Percentiles rank a stretch among this genome's conserved stretches.
phyloP scores from a whole-genome alignment of 2,329 filamentous ascomycete species.

The Sporothrix curviconia region DNA sequence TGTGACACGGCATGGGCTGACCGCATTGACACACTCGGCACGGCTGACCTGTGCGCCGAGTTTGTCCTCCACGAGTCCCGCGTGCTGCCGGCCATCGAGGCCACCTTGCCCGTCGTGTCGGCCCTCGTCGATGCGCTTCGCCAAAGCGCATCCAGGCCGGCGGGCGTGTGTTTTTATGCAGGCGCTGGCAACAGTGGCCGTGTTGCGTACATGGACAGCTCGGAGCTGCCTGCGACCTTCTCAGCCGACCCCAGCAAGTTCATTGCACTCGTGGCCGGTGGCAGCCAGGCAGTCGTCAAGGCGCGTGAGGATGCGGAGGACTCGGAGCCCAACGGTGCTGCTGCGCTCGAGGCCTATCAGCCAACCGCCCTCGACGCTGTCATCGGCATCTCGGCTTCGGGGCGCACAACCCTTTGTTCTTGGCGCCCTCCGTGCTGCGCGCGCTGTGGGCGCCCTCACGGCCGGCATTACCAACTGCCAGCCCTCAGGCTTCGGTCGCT shows the following conservation, averaged over 20 bases:
- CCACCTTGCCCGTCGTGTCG: slow-evolving; percentile 28
- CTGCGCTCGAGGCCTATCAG: not conserved
- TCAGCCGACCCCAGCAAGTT: slow-evolving; percentile 33
- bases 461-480: slow-evolving; percentile 33
- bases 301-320: slow-evolving; percentile 30
- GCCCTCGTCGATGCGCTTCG: slow-evolving; percentile 29
- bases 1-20: slow-evolving; percentile 6
- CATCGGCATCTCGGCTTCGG: slow-evolving; percentile 37
- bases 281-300: slow-evolving; percentile 32
- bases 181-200: slow-evolving; percentile 39
- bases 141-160: slow-evolving; percentile 27
- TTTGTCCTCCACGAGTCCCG: slow-evolving; percentile 30
- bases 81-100: slow-evolving; percentile 26
- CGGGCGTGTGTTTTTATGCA: slow-evolving; percentile 32
- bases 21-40: slow-evolving; percentile 11
- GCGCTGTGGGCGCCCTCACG: slow-evolving; percentile 29
- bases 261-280: slow-evolving; percentile 35
- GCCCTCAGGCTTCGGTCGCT: slow-evolving; percentile 25
- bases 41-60: slow-evolving; percentile 11
- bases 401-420: slow-evolving; percentile 38
- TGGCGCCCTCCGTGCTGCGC: slow-evolving; percentile 31
- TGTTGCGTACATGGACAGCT: slow-evolving; percentile 31
- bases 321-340: slow-evolving; percentile 3
- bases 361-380: slow-evolving; percentile 27
- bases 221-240: slow-evolving; percentile 36